These are phyloP conservation scores for Aspergillus bertholletiae DNA, from an alignment of 495 filamentous ascomycete species.

Conservation along the genomic window DNA sequence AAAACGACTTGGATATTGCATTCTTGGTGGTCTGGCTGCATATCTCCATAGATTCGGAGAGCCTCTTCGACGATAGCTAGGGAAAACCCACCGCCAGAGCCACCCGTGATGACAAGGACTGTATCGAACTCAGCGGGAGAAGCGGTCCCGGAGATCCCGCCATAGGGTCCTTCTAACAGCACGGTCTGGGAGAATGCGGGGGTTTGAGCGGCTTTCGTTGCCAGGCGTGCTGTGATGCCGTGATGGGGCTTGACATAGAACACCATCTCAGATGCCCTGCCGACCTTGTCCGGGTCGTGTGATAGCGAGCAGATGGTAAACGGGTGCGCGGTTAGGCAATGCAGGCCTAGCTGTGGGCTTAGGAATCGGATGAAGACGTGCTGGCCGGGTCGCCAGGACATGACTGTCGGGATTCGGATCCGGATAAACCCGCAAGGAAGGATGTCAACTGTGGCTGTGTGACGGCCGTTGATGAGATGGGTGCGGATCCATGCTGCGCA, in stretches of 20 bases:
- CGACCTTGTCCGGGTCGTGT: conserved; percentile 12
- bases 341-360: conserved; percentile 25
- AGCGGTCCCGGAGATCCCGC: conserved; percentile 31
- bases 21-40: conserved; percentile 14
- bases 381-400: conserved; percentile 46
- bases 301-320: conserved; percentile 49
- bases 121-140: conserved; percentile 29
- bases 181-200: conserved; percentile 30
- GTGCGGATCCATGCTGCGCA: conserved; percentile 41
- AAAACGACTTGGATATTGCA: conserved; percentile 30
- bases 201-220: conserved; percentile 22
- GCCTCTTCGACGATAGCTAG: conserved; percentile 32
- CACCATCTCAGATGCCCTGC: conserved; percentile 29
- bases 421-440: conserved; percentile 40
- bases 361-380: conserved; percentile 51
- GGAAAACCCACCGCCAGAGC: conserved; percentile 51
- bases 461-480: conserved; percentile 41
- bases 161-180: conserved; percentile 49
- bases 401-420: conserved; percentile 42
- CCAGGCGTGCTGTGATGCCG: conserved; percentile 43
- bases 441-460: conserved; percentile 40
- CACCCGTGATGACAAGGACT: conserved; percentile 50
- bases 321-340: conserved; percentile 44
- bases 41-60: conserved; percentile 12
- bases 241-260: conserved; percentile 41